phyloP scores from a whole-genome alignment of 176 grass and related monocot genomes.

The Secale cereale region DNA sequence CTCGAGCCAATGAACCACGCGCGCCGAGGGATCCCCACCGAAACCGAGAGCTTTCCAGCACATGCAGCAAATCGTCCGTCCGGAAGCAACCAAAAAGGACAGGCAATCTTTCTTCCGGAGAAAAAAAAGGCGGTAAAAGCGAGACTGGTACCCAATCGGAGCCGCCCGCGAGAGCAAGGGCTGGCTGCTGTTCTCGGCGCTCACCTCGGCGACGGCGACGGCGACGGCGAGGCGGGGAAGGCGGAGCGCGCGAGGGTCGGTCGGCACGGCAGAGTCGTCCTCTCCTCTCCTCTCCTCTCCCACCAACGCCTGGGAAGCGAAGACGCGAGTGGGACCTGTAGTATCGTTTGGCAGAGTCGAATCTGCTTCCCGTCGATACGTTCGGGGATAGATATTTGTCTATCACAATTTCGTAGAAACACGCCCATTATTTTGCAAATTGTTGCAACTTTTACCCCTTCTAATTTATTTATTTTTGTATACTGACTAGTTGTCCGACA shows the following conservation, averaged over 20 bases:
- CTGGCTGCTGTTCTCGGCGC: not conserved
- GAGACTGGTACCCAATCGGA: not conserved
- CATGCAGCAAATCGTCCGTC: not conserved
- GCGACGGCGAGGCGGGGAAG: constrained; percentile 12
- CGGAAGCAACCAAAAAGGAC: too few relatives aligned
- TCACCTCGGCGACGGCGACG: constrained; percentile 34
- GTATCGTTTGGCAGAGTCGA: not conserved
- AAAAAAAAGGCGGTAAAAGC: not conserved
- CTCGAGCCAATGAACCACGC: not conserved
- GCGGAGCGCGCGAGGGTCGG: not conserved
- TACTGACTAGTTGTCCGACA: too few relatives aligned
- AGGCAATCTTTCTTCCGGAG: not conserved
- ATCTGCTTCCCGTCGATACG: not conserved
- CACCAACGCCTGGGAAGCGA: not conserved
- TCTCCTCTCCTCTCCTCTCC: not conserved
- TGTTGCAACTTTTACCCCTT: too few relatives aligned
- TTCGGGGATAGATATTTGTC: not conserved
- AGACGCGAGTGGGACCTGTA: not conserved
- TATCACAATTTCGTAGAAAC: too few relatives aligned
- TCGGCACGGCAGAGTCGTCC: not conserved
- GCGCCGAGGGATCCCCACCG: not conserved
- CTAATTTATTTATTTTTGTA: too few relatives aligned
- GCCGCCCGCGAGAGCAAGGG: not conserved
- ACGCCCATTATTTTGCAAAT: too few relatives aligned
- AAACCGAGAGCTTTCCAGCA: not conserved